Percentiles rank a stretch among this genome's conserved stretches.
Evolutionary conservation across 306 rosid genomes (phyloP).

Genomic region (Pterocarpus santalinus): DNA sequence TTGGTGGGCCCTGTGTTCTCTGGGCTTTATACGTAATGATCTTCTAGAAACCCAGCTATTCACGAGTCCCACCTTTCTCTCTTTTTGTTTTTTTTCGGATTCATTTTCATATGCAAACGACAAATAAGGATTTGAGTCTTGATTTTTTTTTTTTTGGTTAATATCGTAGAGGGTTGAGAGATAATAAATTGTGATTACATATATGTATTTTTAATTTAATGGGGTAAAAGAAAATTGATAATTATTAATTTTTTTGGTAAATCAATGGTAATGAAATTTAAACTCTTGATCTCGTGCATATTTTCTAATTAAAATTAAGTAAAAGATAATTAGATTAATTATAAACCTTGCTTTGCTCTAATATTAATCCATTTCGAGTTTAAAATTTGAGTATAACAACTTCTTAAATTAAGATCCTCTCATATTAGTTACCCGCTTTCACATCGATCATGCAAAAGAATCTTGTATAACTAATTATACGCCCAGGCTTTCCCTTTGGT

Average conservation of each 20-base stretch:
- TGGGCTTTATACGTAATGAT: slow-evolving; percentile 55
- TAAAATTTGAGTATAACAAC: not conserved
- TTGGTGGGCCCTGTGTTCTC: slow-evolving; percentile 49
- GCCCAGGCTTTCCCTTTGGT: no score
- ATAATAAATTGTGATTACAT: not conserved
- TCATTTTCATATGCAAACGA: not conserved
- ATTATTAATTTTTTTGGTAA: no score
- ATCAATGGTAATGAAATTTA: no score
- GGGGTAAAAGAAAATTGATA: no score
- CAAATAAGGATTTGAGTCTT: not conserved
- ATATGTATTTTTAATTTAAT: no score
- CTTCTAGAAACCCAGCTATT: slow-evolving; percentile 63
- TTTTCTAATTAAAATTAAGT: not conserved
- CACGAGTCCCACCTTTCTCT: not conserved
- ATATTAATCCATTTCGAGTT: not conserved
- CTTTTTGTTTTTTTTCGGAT: not conserved
- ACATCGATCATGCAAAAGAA: not conserved
- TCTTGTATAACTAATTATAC: not conserved
- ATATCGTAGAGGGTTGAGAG: not conserved
- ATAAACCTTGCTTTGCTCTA: not conserved
- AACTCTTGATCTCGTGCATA: not conserved
- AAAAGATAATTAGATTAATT: not conserved
- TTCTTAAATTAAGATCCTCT: not conserved
- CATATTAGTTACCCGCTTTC: not conserved
- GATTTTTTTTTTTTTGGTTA: not conserved